Percentiles rank a stretch among this genome's conserved stretches.
phyloP scores from a whole-genome alignment of 345 rosid genomes.

The Arabidopsis arenosa region DNA sequence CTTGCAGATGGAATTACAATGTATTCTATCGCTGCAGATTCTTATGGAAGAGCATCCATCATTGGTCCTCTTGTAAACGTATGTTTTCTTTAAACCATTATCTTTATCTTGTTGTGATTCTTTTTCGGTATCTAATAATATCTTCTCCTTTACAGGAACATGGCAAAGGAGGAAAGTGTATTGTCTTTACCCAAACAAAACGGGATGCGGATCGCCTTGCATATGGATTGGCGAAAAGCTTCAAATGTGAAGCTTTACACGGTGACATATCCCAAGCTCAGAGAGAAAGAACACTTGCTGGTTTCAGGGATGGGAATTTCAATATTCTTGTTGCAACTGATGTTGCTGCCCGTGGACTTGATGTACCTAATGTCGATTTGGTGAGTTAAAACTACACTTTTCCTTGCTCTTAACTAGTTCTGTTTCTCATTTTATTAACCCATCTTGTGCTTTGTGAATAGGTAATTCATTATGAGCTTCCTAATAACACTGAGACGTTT shows the following conservation, averaged over 20 bases:
- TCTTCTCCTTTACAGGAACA: slow-evolving; percentile 41
- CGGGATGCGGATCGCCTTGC: slow-evolving; percentile 94
- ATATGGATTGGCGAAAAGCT: slow-evolving; percentile 67
- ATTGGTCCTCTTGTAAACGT: slow-evolving; percentile 87
- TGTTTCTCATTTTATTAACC: slow-evolving; percentile 15
- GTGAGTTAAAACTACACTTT: slow-evolving; percentile 53
- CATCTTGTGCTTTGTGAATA: slow-evolving; percentile 34
- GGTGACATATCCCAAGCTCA: slow-evolving; percentile 92
- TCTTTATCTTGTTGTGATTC: neutral
- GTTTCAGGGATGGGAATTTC: slow-evolving; percentile 81
- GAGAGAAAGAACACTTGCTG: slow-evolving; percentile 92
- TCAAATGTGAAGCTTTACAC: slow-evolving; percentile 89
- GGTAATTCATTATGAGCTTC: slow-evolving; percentile 95
- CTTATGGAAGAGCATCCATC: slow-evolving; percentile 66
- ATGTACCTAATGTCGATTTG: slow-evolving; percentile 95
- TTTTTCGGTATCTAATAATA: neutral
- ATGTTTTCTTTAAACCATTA: slow-evolving; percentile 30
- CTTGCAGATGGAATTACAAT: slow-evolving; percentile 94
- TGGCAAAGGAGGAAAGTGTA: slow-evolving; percentile 85
- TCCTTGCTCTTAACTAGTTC: neutral
- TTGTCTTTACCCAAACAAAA: slow-evolving; percentile 93
- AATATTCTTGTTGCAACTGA: slow-evolving; percentile 95
- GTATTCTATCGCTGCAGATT: slow-evolving; percentile 67
- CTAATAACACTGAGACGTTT: slow-evolving; percentile 86
- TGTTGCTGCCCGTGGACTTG: slow-evolving; percentile 99